phyloP scores from a whole-genome alignment of 2,329 filamentous ascomycete genomes.

The Aureobasidium leucospermi region DNA sequence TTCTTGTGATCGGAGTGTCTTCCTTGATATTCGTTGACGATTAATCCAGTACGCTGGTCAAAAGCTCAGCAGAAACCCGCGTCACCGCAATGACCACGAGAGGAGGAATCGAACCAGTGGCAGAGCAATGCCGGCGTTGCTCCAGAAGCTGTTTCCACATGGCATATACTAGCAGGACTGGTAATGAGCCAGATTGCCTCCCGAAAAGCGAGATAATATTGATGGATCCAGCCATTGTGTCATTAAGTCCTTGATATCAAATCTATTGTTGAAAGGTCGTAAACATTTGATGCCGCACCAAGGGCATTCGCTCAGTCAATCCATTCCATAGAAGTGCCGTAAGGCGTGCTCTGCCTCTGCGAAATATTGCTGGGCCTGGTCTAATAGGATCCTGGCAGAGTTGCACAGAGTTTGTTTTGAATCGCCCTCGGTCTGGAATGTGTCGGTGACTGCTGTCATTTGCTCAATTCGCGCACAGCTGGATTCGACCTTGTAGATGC shows the following conservation, averaged over 20 bases:
- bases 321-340: not conserved
- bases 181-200: not conserved
- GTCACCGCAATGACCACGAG: not conserved
- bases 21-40: not conserved
- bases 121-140: not conserved
- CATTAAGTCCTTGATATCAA: not conserved
- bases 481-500: slow-evolving; percentile 6
- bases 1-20: not conserved
- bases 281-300: not conserved
- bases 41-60: slow-evolving; percentile 2
- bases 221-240: not conserved
- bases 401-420: not conserved
- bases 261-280: not conserved
- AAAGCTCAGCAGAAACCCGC: not conserved
- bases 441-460: slow-evolving; percentile 6
- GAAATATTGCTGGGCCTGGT: slow-evolving; percentile 1
- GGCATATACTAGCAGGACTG: not conserved
- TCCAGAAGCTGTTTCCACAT: not conserved
- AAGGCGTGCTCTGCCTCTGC: not conserved
- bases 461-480: slow-evolving; percentile 4
- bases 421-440: not conserved
- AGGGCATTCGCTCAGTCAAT: not conserved
- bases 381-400: not conserved
- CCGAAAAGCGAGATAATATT: not conserved
- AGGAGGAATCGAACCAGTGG: not conserved